These are phyloP conservation scores for Luvunga scandens DNA, from an alignment of 345 rosid genomes.

Conservation along the genomic window DNA sequence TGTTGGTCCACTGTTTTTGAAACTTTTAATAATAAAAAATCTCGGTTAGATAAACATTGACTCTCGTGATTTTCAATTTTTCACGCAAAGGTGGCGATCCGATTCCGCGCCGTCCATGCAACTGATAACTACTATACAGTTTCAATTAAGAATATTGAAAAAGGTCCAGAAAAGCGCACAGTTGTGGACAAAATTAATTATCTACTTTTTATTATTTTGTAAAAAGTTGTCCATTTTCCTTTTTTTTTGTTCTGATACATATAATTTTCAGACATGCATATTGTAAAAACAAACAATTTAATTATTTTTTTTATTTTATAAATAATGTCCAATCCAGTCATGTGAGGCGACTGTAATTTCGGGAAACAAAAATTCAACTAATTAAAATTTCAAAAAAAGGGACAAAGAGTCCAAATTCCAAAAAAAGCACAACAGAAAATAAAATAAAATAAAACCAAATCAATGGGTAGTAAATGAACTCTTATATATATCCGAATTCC, in stretches of 20 bases:
- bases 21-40: not conserved
- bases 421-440: not conserved
- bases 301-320: not conserved
- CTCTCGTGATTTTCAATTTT: not conserved
- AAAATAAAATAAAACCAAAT: not conserved
- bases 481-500: not conserved
- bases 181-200: too few species aligned
- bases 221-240: not conserved
- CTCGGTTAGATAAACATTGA: not conserved
- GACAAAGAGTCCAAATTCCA: not conserved
- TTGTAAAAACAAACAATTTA: too few species aligned
- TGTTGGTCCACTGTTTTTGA: not conserved
- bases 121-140: not conserved
- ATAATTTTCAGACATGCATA: not conserved
- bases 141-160: too few species aligned
- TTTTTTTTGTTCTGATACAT: rapidly evolving
- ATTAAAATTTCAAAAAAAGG: not conserved
- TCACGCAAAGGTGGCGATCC: not conserved
- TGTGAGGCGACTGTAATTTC: not conserved
- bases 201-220: not conserved
- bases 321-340: not conserved
- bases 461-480: too few species aligned
- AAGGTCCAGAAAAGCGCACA: too few species aligned
- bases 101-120: not conserved
- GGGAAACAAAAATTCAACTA: not conserved